Evolutionary conservation across 495 filamentous ascomycete species (phyloP), one percentile per base, ranked within the genome.

Genomic region (Hypoxylon cercidicola): DNA sequence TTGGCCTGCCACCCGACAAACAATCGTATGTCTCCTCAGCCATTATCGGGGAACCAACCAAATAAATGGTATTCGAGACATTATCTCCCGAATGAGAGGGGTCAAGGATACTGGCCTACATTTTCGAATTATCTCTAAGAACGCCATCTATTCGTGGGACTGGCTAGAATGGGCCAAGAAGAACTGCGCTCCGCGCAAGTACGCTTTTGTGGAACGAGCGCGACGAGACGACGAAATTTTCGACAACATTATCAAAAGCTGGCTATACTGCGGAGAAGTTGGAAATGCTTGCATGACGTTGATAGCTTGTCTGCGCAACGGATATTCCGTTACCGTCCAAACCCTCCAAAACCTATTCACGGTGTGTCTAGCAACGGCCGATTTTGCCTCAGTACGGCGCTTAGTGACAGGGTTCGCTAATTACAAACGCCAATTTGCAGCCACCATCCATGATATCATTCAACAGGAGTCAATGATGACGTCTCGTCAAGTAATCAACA

Each of bases 1-100:
- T 12, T 72, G 86, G 12, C 77, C 76, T 28, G 82, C 84, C 5
- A 90, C 84, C 23, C 74, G 82, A 47, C 74, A 77, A 19, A 88
- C 86, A 8, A 70, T 79, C n/a, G 65, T 79, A 4, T 80, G 80
- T 34, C 64, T 88, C 6, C 73, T 92, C 4, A 72, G 83, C 32
- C 82, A 88, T 72, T 88, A 84, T 66, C 78, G 78, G 7, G 67
- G 65, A 39, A 79, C 66, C 8, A 62, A 70, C 2, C 72, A 85
- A 52, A 9, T 60, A 0, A 20, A 68, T 10, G 80, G 77, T 4
- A 81, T 87, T 48, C 71, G 70, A 20, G 57, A 66, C 12, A 65
- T 80, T 10, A 41, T 83, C 18, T 61, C 63, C 20, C 74, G 76
- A 9, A 77, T 88, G 71, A 64, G 75, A 40, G 78, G 76, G 15